Evolutionary conservation across 2,329 filamentous ascomycete species (phyloP).

Genomic region (Arthrobotrys megalospora): DNA sequence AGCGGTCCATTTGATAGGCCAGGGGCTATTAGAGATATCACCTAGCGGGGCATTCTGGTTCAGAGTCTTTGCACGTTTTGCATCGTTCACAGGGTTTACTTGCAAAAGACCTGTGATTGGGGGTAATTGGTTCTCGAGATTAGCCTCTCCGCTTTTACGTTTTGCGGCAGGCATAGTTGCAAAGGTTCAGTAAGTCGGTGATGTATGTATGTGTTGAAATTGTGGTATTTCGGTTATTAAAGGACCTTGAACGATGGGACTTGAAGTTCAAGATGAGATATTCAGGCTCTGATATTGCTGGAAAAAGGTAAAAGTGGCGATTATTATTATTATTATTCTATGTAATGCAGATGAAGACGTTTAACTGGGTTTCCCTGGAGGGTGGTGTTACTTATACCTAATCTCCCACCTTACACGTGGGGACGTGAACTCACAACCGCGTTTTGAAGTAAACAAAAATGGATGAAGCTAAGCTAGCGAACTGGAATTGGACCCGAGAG

Average conservation of each 20-base stretch:
- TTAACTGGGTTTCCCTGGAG: conserved; percentile 1
- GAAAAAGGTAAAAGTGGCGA: background rate
- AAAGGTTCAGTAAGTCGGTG: no score
- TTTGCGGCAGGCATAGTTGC: conserved; percentile 33
- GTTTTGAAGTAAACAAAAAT: conserved; percentile 27
- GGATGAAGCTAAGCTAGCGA: conserved; percentile 7
- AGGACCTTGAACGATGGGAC: background rate
- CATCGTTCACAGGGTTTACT: background rate
- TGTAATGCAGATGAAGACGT: background rate
- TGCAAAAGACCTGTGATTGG: conserved; percentile 12
- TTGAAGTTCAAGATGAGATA: background rate
- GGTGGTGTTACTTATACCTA: conserved; percentile 6
- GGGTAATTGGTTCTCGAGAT: conserved; percentile 27
- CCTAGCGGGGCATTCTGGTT: conserved; percentile 28
- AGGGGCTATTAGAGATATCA: conserved; percentile 53
- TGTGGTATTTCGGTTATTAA: conserved; percentile 30
- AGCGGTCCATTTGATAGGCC: conserved; percentile 48
- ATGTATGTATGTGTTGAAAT: conserved; percentile 24
- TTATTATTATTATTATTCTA: conserved; percentile 1
- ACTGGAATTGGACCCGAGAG: conserved; percentile 17
- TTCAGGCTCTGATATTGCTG: background rate
- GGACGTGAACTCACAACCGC: conserved; percentile 7
- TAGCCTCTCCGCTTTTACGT: conserved; percentile 31
- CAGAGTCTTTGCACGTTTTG: conserved; percentile 32
- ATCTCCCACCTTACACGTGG: conserved; percentile 8